A percentile compares a stretch with the other conserved stretches of the same genome.
phyloP scores from a whole-genome alignment of 345 rosid genomes.

The Sisymbrium irio region DNA sequence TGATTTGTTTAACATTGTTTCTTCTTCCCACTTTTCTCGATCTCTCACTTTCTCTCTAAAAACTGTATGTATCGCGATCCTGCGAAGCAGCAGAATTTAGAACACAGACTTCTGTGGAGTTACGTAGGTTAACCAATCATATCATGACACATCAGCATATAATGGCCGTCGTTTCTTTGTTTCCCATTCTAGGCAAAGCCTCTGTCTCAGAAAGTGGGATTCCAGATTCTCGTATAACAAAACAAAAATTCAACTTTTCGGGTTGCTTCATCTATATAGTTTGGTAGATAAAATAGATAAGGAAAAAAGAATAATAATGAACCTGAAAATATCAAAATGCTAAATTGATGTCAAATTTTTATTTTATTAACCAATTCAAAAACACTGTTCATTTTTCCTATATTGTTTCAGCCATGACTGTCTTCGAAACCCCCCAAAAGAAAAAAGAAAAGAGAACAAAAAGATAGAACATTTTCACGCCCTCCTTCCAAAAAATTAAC shows the following conservation, averaged over 20 bases:
- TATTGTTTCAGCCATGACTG: constrained; percentile 31
- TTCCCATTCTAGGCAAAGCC: neutral
- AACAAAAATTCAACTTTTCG: too few species aligned
- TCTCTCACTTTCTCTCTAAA: constrained; percentile 33
- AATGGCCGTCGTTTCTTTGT: neutral
- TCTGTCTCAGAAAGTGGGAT: neutral
- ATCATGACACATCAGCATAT: constrained; percentile 42
- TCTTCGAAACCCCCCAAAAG: constrained; percentile 13
- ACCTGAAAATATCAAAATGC: neutral
- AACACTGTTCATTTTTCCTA: constrained; percentile 19
- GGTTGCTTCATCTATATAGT: neutral
- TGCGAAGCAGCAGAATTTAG: constrained; percentile 26
- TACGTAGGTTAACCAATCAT: constrained; percentile 59
- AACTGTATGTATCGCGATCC: neutral
- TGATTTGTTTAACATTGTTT: constrained; percentile 43
- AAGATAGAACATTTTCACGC: constrained; percentile 23
- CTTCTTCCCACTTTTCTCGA: neutral
- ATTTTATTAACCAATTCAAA: constrained; percentile 29
- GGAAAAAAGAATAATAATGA: neutral
- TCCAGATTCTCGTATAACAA: too few species aligned
- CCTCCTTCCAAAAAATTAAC: constrained; percentile 35
- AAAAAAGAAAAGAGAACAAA: neutral
- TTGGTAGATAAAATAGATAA: neutral
- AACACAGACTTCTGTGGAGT: constrained; percentile 21
- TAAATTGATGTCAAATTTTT: constrained; percentile 17